phyloP scores from a whole-genome alignment of 331 rosid species.

The Dryas integrifolia region DNA sequence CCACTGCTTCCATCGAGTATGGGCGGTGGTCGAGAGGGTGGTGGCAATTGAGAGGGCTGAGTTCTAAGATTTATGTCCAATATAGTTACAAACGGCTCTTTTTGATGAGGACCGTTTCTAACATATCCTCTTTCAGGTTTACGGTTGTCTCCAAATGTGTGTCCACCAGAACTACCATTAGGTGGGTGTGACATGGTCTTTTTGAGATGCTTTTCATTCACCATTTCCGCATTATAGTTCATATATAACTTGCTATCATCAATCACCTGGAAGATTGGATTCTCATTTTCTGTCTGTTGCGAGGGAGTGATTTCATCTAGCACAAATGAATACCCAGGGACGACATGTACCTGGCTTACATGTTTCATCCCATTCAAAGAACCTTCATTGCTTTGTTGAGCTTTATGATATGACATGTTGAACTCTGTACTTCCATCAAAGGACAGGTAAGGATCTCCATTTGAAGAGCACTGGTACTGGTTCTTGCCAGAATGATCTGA shows the following conservation, averaged over 20 bases:
- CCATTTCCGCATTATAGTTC: conserved; percentile 45
- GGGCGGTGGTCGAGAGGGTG: conserved; percentile 95
- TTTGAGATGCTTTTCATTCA: conserved; percentile 42
- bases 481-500: conserved; percentile 56
- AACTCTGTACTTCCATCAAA: conserved; percentile 56
- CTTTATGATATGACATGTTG: conserved; percentile 57
- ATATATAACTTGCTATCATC: conserved; percentile 54
- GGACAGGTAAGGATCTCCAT: conserved; percentile 48
- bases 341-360: conserved; percentile 38
- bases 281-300: conserved; percentile 31
- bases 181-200: conserved; percentile 34
- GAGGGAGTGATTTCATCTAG: conserved; percentile 47
- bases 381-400: conserved; percentile 36
- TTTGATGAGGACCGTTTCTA: conserved; percentile 38
- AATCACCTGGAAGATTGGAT: conserved; percentile 44
- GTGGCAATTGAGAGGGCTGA: conserved; percentile 71
- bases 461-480: conserved; percentile 39
- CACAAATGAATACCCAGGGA: conserved; percentile 51
- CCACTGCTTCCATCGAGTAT: conserved; percentile 45
- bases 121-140: conserved; percentile 37
- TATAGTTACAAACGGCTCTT: conserved; percentile 54
- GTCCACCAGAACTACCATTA: conserved; percentile 38
- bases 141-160: conserved; percentile 35
- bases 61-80: conserved; percentile 83
- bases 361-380: conserved; percentile 37